Evolutionary conservation across 202 grass and related monocot genomes (phyloP).

Genomic region (Schoenoplectus triqueter): DNA sequence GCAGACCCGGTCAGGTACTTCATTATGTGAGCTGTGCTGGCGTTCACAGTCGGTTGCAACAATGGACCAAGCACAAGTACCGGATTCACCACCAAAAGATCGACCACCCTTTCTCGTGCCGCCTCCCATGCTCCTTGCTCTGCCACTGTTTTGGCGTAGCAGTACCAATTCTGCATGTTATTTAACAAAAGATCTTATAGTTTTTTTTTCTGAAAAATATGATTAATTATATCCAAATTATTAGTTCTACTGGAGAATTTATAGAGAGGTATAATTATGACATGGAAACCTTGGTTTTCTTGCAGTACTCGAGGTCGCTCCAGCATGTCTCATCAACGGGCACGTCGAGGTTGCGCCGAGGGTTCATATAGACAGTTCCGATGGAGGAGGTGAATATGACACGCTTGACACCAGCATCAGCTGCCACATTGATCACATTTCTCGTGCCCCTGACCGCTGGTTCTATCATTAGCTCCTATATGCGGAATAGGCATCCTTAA

Average conservation of each 20-base stretch:
- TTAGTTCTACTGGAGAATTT: neutral
- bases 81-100: conserved; percentile 65
- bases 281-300: conserved; percentile 54
- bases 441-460: conserved; percentile 58
- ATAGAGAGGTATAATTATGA: neutral
- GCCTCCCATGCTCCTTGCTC: conserved; percentile 67
- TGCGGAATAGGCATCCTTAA: neutral
- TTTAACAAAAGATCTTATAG: no score
- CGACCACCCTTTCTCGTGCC: conserved; percentile 40
- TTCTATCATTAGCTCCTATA: conserved; percentile 74
- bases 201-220: no score
- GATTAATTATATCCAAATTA: neutral
- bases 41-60: conserved; percentile 74
- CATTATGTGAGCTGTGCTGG: conserved; percentile 64
- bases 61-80: conserved; percentile 69
- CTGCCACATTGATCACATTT: conserved; percentile 57
- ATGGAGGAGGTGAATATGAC: conserved; percentile 79
- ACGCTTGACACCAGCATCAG: conserved; percentile 51
- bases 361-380: conserved; percentile 81
- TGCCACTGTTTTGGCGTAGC: conserved; percentile 76
- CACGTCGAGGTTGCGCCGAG: conserved; percentile 41
- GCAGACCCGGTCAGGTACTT: conserved; percentile 81
- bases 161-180: conserved; percentile 76
- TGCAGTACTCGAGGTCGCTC: conserved; percentile 89
- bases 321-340: conserved; percentile 70